A percentile compares a stretch with the other conserved stretches of the same genome.
Conservation (phyloP, 805 yeast genomes). For the Candida yuanshanica region DNA sequence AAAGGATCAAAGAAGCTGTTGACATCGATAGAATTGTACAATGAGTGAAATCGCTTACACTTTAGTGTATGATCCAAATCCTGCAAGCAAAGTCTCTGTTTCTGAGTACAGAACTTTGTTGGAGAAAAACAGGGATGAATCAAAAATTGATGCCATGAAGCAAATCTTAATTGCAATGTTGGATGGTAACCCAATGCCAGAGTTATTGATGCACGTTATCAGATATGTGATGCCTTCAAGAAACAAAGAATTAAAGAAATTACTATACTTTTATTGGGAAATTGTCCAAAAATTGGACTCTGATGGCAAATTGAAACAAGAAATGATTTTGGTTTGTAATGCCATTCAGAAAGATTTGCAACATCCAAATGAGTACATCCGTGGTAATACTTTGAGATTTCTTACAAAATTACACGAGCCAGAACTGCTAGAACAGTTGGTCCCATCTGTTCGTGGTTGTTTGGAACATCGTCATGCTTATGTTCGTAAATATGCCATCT, state of each 20-base stretch:
- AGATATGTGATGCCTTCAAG: conserved; percentile 96
- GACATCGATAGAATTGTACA: not conserved
- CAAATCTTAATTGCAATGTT: conserved; percentile 79
- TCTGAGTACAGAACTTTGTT: conserved; percentile 71
- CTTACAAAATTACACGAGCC: conserved; percentile 87
- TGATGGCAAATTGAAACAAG: conserved; percentile 91
- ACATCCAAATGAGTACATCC: conserved; percentile 94
- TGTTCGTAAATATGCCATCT: conserved; percentile 94
- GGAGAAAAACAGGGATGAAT: conserved; percentile 87
- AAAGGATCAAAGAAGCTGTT: not conserved
- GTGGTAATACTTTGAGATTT: conserved; percentile 93
- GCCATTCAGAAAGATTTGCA: conserved; percentile 96
- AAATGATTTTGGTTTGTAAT: conserved; percentile 97
- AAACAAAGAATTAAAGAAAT: conserved; percentile 84
- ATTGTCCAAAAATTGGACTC: conserved; percentile 87
- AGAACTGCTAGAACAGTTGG: conserved; percentile 90
- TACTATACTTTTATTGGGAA: conserved; percentile 96
- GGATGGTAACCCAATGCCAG: conserved; percentile 91
- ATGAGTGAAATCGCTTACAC: conserved; percentile 55
- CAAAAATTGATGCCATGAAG: conserved; percentile 86
- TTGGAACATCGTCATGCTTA: conserved; percentile 96
- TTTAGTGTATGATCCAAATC: conserved; percentile 69
- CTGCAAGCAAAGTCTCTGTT: conserved; percentile 52
- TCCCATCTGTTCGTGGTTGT: conserved; percentile 87
- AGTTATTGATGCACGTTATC: conserved; percentile 91